These are phyloP conservation scores for Fonsecaea erecta DNA, from an alignment of 2,329 filamentous ascomycete species.

Conservation along the genomic window DNA sequence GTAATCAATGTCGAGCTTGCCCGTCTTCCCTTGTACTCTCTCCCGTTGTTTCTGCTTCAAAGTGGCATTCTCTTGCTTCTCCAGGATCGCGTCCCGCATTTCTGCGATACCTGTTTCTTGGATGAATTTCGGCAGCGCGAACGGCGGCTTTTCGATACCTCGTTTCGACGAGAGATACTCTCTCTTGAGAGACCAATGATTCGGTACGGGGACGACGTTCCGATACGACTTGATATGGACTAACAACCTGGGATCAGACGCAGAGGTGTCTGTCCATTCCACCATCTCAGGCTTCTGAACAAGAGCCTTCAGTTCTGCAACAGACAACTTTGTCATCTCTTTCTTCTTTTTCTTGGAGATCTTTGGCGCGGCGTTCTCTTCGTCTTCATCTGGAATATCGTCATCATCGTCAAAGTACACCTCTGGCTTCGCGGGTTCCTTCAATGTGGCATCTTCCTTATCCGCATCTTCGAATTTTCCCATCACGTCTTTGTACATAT, in stretches of 20 bases:
- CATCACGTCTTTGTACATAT: slow-evolving; percentile 82
- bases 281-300: slow-evolving; percentile 92
- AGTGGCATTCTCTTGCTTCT: slow-evolving; percentile 90
- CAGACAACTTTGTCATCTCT: slow-evolving; percentile 85
- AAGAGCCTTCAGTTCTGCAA: slow-evolving; percentile 91
- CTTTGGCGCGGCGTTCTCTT: slow-evolving; percentile 70
- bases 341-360: slow-evolving; percentile 96
- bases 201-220: slow-evolving; percentile 92
- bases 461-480: slow-evolving; percentile 73
- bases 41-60: slow-evolving; percentile 96
- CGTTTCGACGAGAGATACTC: slow-evolving; percentile 97
- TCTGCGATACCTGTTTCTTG: slow-evolving; percentile 96
- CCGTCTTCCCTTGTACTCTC: slow-evolving; percentile 92
- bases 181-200: slow-evolving; percentile 93
- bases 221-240: slow-evolving; percentile 94
- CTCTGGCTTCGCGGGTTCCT: slow-evolving; percentile 78
- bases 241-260: slow-evolving; percentile 82
- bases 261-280: slow-evolving; percentile 95
- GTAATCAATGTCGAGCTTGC: slow-evolving; percentile 97
- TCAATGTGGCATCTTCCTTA: slow-evolving; percentile 66
- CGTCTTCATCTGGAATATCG: slow-evolving; percentile 83
- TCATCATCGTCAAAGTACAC: slow-evolving; percentile 83
- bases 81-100: slow-evolving; percentile 94
- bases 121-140: slow-evolving; percentile 93
- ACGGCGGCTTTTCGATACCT: slow-evolving; percentile 93